These are phyloP conservation scores for Starmerella powellii DNA, from an alignment of 805 yeast species.

Conservation along the genomic window DNA sequence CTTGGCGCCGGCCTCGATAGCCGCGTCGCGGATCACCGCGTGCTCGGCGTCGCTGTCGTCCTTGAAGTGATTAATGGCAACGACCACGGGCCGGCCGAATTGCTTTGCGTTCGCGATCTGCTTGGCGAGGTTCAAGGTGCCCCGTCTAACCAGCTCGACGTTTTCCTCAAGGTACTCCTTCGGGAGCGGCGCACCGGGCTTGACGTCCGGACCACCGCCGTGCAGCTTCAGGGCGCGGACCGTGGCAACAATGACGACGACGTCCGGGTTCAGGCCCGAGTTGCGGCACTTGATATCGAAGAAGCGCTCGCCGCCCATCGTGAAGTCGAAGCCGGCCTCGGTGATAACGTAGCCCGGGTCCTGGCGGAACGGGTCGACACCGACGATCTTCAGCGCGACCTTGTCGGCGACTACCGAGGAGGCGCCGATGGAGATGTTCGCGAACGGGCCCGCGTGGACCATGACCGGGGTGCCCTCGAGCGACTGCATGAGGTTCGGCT, in stretches of 20 bases:
- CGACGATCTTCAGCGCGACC: conserved; percentile 82
- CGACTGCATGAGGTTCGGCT: conserved; percentile 94
- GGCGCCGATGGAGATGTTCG: conserved; percentile 94
- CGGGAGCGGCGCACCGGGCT: conserved; percentile 83
- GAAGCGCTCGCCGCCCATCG: conserved; percentile 98
- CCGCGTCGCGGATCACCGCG: conserved; percentile 62
- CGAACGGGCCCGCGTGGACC: conserved; percentile 98
- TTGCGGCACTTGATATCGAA: conserved; percentile 91
- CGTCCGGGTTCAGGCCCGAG: conserved; percentile 81
- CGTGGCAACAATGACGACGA: conserved; percentile 88
- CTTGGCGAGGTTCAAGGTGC: conserved; percentile 80
- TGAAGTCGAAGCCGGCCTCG: conserved; percentile 96
- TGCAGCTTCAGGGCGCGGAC: conserved; percentile 91
- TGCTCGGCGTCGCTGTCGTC: conserved; percentile 74
- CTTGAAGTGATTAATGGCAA: conserved; percentile 81
- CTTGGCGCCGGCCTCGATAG: conserved; percentile 78
- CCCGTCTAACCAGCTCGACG: conserved; percentile 60
- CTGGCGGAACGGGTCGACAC: conserved; percentile 35
- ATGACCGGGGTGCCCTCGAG: conserved; percentile 95
- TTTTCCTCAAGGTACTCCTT: conserved; percentile 72
- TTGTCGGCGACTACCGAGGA: conserved; percentile 88
- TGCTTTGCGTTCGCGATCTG: conserved; percentile 77
- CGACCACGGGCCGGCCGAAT: conserved; percentile 86
- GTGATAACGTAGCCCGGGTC: conserved; percentile 76
- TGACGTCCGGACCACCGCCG: conserved; percentile 95